These are phyloP conservation scores for Termitomyces sp. DNA, from an alignment of 768 basidiomycete species.

Conservation along the genomic window DNA sequence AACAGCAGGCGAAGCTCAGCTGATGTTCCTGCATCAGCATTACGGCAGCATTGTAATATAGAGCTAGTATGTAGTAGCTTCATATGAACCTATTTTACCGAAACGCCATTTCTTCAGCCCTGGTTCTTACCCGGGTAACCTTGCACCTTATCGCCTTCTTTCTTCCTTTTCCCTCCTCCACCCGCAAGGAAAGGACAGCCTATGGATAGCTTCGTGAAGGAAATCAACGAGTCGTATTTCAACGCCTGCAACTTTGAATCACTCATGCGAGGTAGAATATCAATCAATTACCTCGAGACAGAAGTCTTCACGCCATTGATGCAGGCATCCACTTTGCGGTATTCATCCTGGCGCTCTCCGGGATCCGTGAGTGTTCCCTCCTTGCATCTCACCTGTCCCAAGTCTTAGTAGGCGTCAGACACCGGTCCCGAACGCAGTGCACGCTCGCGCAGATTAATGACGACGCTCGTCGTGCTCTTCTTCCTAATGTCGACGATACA, in stretches of 20 bases:
- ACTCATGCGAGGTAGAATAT: conserved; percentile 11
- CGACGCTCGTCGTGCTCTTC: conserved; percentile 10
- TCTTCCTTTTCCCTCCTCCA: too few species aligned
- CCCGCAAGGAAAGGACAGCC: too few species aligned
- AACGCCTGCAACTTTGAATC: conserved; percentile 15
- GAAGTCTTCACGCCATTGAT: neutral
- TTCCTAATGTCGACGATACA: conserved; percentile 16
- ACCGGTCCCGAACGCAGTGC: conserved; percentile 9
- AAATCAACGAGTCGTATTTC: conserved; percentile 15
- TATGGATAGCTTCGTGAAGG: conserved; percentile 5
- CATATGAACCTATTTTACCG: too few species aligned
- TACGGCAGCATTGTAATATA: neutral
- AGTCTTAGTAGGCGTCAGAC: neutral
- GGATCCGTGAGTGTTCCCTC: conserved; percentile 8
- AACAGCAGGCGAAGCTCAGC: too few species aligned
- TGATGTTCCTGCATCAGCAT: neutral
- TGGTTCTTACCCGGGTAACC: neutral
- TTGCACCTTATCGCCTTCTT: neutral
- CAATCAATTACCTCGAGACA: too few species aligned
- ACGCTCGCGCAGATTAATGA: conserved; percentile 10
- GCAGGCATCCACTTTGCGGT: conserved; percentile 13
- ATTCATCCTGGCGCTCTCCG: conserved; percentile 9
- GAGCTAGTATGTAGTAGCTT: neutral
- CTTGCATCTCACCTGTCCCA: neutral
- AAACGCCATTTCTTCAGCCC: too few species aligned